A percentile compares a stretch with the other conserved stretches of the same genome.
Conservation (phyloP, 371 early-diverging fungal genomes). For the Mucor ambiguus region DNA sequence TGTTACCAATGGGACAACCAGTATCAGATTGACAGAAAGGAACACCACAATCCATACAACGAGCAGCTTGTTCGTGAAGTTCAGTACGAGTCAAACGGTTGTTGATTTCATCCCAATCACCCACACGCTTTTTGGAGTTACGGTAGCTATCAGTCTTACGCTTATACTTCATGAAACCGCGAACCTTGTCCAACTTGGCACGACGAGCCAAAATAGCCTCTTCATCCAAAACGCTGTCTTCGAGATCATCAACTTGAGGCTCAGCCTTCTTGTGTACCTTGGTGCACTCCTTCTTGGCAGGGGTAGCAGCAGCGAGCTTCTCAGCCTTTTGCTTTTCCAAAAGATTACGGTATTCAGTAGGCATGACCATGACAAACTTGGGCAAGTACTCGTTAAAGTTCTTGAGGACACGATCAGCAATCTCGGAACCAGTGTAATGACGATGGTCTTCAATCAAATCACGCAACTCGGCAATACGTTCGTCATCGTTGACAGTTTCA, state of each 20-base stretch:
- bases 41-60: conserved; percentile 98
- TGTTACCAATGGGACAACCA: conserved; percentile 97
- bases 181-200: conserved; percentile 76
- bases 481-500: conserved; percentile 74
- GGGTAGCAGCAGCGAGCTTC: conserved; percentile 39
- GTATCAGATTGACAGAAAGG: conserved; percentile 97
- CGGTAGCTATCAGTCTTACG: conserved; percentile 88
- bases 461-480: conserved; percentile 78
- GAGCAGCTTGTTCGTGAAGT: conserved; percentile 91
- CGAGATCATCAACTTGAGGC: conserved; percentile 81
- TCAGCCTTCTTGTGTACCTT: conserved; percentile 43
- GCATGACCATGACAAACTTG: conserved; percentile 92
- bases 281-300: conserved; percentile 39
- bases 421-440: conserved; percentile 79
- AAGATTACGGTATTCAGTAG: conserved; percentile 87
- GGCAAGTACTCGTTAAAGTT: conserved; percentile 73
- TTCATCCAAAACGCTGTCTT: conserved; percentile 85
- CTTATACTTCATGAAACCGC: conserved; percentile 94
- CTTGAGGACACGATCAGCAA: conserved; percentile 76
- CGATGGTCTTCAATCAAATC: conserved; percentile 82
- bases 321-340: conserved; percentile 69
- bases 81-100: conserved; percentile 77
- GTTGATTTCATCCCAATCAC: conserved; percentile 95
- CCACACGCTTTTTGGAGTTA: conserved; percentile 75
- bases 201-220: conserved; percentile 66